Conservation (phyloP, 768 basidiomycete species). For the Gloeopeniophorella convolvens region DNA sequence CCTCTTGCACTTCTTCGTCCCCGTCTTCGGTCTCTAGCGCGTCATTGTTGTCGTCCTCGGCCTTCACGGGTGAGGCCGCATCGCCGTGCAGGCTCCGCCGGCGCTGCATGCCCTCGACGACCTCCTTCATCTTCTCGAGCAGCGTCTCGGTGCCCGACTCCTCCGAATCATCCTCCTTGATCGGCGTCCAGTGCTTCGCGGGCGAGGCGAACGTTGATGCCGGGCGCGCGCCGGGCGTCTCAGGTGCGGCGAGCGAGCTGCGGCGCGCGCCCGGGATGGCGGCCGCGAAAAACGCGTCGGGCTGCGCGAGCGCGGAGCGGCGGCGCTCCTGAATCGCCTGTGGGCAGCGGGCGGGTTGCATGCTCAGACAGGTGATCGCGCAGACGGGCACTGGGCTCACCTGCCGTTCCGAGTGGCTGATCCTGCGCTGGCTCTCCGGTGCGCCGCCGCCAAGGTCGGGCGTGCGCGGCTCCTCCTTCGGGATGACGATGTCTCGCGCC, state of each 20-base stretch:
- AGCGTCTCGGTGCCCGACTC: constrained; percentile 31
- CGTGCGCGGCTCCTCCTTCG: constrained; percentile 18
- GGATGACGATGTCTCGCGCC: constrained; percentile 48
- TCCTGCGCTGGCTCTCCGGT: not conserved
- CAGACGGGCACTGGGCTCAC: not conserved
- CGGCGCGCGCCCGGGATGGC: constrained; percentile 46
- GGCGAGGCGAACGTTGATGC: constrained; percentile 1
- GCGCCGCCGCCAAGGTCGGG: not conserved
- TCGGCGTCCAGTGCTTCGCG: constrained; percentile 12
- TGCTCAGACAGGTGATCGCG: too few relatives aligned
- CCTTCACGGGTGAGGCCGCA: constrained; percentile 15
- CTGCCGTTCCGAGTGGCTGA: constrained; percentile 10
- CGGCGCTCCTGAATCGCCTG: constrained; percentile 59
- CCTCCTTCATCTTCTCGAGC: constrained; percentile 33
- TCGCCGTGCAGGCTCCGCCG: constrained; percentile 27
- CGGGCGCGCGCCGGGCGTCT: constrained; percentile 3
- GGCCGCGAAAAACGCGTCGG: constrained; percentile 44
- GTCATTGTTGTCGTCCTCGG: constrained; percentile 19
- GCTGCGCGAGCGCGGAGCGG: constrained; percentile 45
- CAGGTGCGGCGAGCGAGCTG: constrained; percentile 25
- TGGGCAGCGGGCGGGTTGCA: not conserved
- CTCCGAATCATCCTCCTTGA: constrained; percentile 25
- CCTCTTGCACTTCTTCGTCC: constrained; percentile 40
- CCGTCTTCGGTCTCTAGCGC: constrained; percentile 37
- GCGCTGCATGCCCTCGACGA: constrained; percentile 33